Evolutionary conservation across 352 stramenopile genomes (phyloP), one percentile per base, ranked within the genome.

Genomic region (Pythium angustatum): DNA sequence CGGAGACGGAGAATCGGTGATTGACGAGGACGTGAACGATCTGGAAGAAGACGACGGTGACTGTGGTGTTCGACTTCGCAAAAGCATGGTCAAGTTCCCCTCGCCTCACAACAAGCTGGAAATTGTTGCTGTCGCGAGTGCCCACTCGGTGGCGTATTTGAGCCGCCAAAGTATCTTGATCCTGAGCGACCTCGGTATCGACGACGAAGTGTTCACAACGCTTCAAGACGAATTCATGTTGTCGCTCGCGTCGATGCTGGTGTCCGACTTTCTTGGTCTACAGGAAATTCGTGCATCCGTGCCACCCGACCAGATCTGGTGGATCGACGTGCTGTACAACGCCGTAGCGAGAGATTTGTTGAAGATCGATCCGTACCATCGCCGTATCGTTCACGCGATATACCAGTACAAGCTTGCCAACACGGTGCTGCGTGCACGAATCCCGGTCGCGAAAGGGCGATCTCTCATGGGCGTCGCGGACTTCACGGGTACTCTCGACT

Each of bases 381-480:
- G 57, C 5, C 43, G 47, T n/a, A 64, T 93, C 22, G 71, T 86
- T 10, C 70, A 67, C 43, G 73, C 76, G 7, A 78, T 91, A 17
- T 92, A 91, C 51, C 62, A 83, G 62, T 93, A 93, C 61, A 76
- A 79, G 17, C 66, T 93, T 38, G 44, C 66, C 1, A 92, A 95
- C 27, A 90, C 83, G 0, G 75, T 92, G 12, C 72, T 91, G 49
- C 75, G 85, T 55, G 87, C 87, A 22, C 78, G 87, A 24, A 90
- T 93, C 48, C 82, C 83, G 6, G 77, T 95, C n/a, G 31, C 70
- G 19, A 78, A 92, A 58, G 87, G 80, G 0, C 70, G 85, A 21
- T 83, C 69, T 4, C 68, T 93, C 24, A 90, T 95, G 79, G 87
- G 87, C 3, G 87, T 95, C n/a, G 77, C 81, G 0, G 87, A 95